Percentiles rank a stretch among this genome's conserved stretches.
Evolutionary conservation across 441 rosid species (phyloP).

Genomic region (Euphorbia corollata): DNA sequence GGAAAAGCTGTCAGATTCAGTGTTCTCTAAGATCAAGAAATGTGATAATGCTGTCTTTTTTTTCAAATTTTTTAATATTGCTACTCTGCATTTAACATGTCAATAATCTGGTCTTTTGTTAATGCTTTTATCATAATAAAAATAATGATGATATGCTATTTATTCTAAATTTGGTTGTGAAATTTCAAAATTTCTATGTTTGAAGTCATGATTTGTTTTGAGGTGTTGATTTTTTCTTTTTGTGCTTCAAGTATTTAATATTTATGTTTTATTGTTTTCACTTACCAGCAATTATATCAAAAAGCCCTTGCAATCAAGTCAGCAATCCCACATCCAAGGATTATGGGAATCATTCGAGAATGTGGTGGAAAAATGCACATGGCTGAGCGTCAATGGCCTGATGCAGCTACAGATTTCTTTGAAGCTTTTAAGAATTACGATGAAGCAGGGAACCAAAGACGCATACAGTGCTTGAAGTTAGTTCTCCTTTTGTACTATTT

Average conservation of each 20-base stretch:
- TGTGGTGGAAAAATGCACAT: conserved; percentile 99
- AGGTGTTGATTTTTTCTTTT: conserved; percentile 6
- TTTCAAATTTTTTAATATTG: not conserved
- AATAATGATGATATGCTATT: not conserved
- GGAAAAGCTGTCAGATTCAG: not conserved
- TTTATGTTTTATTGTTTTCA: not conserved
- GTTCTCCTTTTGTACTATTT: conserved; percentile 16
- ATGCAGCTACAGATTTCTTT: conserved; percentile 97
- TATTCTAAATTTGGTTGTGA: not conserved
- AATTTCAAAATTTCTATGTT: not conserved
- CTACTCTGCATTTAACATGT: no score
- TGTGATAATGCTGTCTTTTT: not conserved
- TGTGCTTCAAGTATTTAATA: not conserved
- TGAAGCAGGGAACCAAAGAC: conserved; percentile 98
- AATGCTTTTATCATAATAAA: not conserved
- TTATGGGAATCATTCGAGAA: conserved; percentile 97
- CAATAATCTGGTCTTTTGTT: no score
- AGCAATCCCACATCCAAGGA: conserved; percentile 99
- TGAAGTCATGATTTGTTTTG: not conserved
- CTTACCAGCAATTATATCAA: conserved; percentile 78
- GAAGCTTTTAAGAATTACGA: conserved; percentile 99
- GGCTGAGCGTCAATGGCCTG: conserved; percentile 99
- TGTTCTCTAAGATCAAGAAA: not conserved
- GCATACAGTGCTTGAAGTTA: conserved; percentile 93
- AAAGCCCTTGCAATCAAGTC: conserved; percentile 98